Base-by-base conservation (phyloP, 2,329 filamentous ascomycete species). In the Pseudogymnoascus sp. region DNA sequence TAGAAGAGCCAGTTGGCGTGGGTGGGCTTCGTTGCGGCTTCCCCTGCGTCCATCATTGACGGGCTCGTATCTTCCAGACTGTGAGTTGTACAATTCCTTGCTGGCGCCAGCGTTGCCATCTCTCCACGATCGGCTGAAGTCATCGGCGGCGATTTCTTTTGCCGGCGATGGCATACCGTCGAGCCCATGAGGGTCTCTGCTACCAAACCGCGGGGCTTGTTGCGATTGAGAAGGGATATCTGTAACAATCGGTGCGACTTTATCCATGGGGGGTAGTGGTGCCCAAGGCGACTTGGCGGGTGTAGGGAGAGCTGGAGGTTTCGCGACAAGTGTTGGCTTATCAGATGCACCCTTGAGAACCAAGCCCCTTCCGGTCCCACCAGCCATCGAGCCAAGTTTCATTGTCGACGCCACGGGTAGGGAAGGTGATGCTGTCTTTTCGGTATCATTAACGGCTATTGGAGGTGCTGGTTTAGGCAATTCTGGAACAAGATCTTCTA, bases 281-380 rank as follows among this genome's bases (percentile, higher is more conserved):
- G 93, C 93, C 93, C 93, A 98, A 3, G 93, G 93, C 3, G 93
- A 97, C 73, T 96, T 97, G 26, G 87, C 83, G 0, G 91, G 89
- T 0, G 86, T 82, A 7, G 88, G 84, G 3, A 84, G 81, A 2
- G 81, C 81, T 1, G 87, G 84, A 14, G 88, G 87, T 71, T 92
- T 93, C 7, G 89, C 83, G 43, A 91, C 87, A 4, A 91, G 76
- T 0, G 87, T 88, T 33, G 88, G 87, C 73, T 89, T 91, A 62
- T 91, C 89, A 8, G 84, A 79, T 4, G 84, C 59, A 38, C 84
- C 84, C 71, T 89, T 90, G 33, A 90, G 75, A 1, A 90, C 79
- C 41, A 90, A 74, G 4, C 85, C 84, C 70, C 85, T 87, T 64
- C 72, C 73, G 16, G 76, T 69, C n/a, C 71, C 70, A 67, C 64